Evolutionary conservation across 371 early-diverging fungal genomes (phyloP).

Genomic region (Gilbertella persicaria): DNA sequence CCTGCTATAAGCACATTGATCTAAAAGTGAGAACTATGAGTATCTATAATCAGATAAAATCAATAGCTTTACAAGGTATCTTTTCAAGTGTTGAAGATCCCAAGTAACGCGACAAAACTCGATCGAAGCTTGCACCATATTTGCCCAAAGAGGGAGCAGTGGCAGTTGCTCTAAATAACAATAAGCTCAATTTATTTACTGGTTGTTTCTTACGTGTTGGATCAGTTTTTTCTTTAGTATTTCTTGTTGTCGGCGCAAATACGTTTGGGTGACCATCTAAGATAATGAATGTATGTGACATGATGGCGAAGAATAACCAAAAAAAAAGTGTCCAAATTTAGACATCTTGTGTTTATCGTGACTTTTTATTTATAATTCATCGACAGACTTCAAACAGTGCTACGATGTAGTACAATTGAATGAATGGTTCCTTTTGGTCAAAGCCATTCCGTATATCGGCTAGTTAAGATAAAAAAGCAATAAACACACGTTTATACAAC

Average conservation of each 20-base stretch:
- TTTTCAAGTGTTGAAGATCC: constrained; percentile 14
- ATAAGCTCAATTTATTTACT: background rate
- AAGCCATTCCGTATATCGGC: no score
- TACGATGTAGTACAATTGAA: no score
- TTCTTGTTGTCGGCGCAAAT: constrained; percentile 7
- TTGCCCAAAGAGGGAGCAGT: constrained; percentile 36
- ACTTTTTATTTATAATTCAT: no score
- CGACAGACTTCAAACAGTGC: no score
- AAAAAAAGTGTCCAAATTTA: constrained; percentile 3
- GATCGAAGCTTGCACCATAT: constrained; percentile 35
- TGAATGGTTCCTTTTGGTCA: no score
- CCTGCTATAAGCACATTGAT: constrained; percentile 24
- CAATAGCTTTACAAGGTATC: constrained; percentile 10
- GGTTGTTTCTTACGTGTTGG: constrained; percentile 20
- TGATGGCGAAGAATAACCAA: background rate
- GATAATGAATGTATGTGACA: constrained; percentile 28
- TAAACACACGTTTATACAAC: constrained; percentile 6
- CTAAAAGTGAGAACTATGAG: constrained; percentile 1
- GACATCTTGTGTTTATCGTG: no score
- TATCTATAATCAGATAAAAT: background rate
- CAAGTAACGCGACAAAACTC: constrained; percentile 39
- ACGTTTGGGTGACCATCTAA: constrained; percentile 28
- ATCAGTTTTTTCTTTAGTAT: constrained; percentile 1
- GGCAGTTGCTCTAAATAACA: constrained; percentile 28
- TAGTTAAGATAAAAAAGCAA: no score